These are phyloP conservation scores for Flaveria bidentis DNA, from an alignment of 129 eudicot species.

Conservation along the genomic window DNA sequence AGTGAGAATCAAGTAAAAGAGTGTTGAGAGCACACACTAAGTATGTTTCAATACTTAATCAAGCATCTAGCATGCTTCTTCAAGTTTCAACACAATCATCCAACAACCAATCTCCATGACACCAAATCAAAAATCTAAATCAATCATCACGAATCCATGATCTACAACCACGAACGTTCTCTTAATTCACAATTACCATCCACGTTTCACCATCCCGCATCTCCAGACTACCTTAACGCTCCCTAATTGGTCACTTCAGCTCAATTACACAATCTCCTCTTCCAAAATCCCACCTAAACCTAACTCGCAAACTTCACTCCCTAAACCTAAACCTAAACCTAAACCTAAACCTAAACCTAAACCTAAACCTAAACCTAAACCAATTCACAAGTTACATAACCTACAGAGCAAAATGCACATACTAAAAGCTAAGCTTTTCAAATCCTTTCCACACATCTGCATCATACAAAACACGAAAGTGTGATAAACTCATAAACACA, in stretches of 20 bases:
- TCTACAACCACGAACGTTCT: slow-evolving; percentile 1
- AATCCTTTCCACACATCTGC: not conserved
- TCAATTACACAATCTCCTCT: slow-evolving; percentile 5
- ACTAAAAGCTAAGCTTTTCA: not conserved
- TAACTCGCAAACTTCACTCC: slow-evolving; percentile 29
- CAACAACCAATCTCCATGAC: not conserved
- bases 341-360: slow-evolving; percentile 36
- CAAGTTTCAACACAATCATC: not conserved
- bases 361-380: slow-evolving; percentile 1
- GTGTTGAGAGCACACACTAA: not conserved
- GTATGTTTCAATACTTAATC: not conserved
- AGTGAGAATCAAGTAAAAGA: slow-evolving; percentile 4
- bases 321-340: not conserved
- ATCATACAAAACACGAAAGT: not conserved
- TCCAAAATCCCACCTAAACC: slow-evolving; percentile 27
- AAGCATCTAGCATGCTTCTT: not conserved
- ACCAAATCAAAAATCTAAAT: slow-evolving; percentile 5
- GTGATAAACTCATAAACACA: not conserved
- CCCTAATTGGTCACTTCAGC: slow-evolving; percentile 2
- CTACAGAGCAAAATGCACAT: not conserved
- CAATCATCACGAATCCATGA: not conserved
- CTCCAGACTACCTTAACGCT: not conserved
- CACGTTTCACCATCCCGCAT: slow-evolving; percentile 6
- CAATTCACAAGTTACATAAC: slow-evolving; percentile 15
- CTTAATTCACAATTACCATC: not conserved